Base-by-base conservation (phyloP, 768 basidiomycete genomes). In the Phlebiopsis flavidoalba region DNA sequence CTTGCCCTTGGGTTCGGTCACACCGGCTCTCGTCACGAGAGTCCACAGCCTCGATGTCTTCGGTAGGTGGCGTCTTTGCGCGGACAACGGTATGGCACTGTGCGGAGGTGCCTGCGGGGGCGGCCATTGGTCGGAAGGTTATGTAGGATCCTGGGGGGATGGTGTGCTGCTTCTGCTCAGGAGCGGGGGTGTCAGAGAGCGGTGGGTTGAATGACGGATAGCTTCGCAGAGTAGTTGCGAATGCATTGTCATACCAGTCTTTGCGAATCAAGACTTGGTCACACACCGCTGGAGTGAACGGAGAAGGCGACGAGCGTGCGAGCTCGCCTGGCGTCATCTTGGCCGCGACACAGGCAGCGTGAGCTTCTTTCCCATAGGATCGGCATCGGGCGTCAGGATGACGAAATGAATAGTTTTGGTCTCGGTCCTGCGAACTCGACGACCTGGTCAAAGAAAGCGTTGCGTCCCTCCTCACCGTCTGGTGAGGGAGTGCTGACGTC, bases 401-500 rank as follows among this genome's bases (percentile, higher is more conserved):
- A 93, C 91, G 70, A 94, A 92, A 71, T 93, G 89, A 59, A 94
- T 93, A 2, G 91, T 91, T n/a, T n/a, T 10, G 91, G 82, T 71
- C 92, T 92, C 31, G 89, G 88, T 36, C 90, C 91, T 37, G 77
- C 77, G 70, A 94, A 94, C 75, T 94, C 92, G 63, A 87, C 83
- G 50, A 90, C 82, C 72, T 93, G 91, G 59, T 93, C 92, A 68
- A 84, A 86, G 36, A 63, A 68, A 1, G 83, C 84, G 58, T 83
- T 79, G 47, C 83, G 79, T 54, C 55, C 59, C 26, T 91, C 87
- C 59, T 89, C 88, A 17, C 84, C 82, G 24, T 79, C 66, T 1
- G 68, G 79, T 15, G 80, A 72, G 46, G 81, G 81, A 46, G 81
- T 78, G 24, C 83, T 77, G 37, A 74, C 69, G 55, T 91, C 89